Evolutionary conservation across 805 yeast species (phyloP), one percentile per base, ranked within the genome.

Genomic region (Candida krabiensis): DNA sequence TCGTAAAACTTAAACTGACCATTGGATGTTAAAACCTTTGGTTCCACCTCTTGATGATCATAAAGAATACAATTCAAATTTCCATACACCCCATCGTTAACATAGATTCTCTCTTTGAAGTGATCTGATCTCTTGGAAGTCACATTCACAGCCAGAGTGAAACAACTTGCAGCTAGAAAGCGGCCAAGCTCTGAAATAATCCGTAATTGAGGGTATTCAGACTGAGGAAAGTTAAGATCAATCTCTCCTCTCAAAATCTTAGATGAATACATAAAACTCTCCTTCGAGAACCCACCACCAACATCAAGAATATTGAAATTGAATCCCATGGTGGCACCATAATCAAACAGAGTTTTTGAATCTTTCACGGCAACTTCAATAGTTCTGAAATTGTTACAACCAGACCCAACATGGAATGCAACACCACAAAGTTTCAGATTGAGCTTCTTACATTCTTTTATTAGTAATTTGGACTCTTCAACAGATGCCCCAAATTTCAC

Each of bases 181-280:
- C 99, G 76, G 41, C 99, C 99, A 3, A 96, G 95, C 59, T 91
- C 99, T 11, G 96, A 95, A 58, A 91, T 85, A 43, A 91, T 64
- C 38, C 55, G 49, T 37, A 77, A 55, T 31, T 61, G 40, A 18
- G 55, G 41, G 30, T 47, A 54, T 26, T 50, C 46, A 19, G 49
- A 52, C 4, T 63, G 53, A 1, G 91, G 86, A 67, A 89, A 91
- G 54, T 66, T 70, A 39, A 66, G 55, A 30, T 72, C 77, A 45
- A 90, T 63, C 3, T 85, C 71, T 11, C 53, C 44, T 41, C 73
- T 71, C 45, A 91, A 73, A 35, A 80, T 75, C 6, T 57, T 54
- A 7, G 91, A 77, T 9, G 86, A 71, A 31, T 71, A 68, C 11
- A 61, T 70, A 56, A 89, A 89, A 1, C 69, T 55, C 26, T 72